Conservation (phyloP, 768 basidiomycete genomes). For the Multifurca ochricompacta region DNA sequence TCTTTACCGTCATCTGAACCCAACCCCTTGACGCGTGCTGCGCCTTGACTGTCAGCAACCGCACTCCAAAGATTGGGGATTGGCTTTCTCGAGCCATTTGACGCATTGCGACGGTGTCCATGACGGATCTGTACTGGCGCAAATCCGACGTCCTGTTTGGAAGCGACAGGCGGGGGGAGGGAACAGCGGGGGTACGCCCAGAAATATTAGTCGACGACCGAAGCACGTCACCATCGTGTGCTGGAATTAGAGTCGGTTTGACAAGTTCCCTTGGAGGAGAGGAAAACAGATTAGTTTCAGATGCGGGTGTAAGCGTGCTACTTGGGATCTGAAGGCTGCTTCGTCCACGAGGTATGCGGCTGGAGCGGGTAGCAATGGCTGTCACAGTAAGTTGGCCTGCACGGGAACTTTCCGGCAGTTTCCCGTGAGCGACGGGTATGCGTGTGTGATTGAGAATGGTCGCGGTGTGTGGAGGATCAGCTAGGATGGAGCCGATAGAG, state of each 20-base stretch:
- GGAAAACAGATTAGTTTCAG: background rate
- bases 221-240: background rate
- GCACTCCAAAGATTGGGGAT: background rate
- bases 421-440: conserved; percentile 3
- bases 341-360: conserved; percentile 17
- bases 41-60: background rate
- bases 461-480: conserved; percentile 16
- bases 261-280: background rate
- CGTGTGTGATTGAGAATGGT: conserved; percentile 19
- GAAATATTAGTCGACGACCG: background rate
- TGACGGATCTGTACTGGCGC: background rate
- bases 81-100: background rate
- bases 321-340: conserved; percentile 10
- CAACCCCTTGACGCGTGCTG: background rate
- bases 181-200: background rate
- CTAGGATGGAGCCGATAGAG: conserved; percentile 14
- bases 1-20: conserved; percentile 10
- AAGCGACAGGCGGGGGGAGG: background rate
- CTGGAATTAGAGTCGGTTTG: background rate
- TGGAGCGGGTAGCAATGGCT: background rate
- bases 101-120: conserved; percentile 12
- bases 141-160: background rate
- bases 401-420: background rate
- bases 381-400: background rate
- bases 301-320: background rate